phyloP scores from a whole-genome alignment of 148 eudicot species.

The Rhododendron henanense region DNA sequence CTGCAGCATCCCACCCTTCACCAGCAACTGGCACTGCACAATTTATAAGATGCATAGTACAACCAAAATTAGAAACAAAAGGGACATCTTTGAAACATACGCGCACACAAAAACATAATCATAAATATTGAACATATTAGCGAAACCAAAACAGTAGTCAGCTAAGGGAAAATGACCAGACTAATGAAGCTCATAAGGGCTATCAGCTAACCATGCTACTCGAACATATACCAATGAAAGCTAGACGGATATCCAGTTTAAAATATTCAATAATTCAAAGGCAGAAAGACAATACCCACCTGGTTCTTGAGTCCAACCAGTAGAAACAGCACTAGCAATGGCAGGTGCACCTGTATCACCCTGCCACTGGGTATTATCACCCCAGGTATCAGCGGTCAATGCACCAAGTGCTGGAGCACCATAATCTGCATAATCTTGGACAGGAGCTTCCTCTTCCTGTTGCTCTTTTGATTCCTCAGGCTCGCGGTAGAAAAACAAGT shows the following conservation, averaged over 20 bases:
- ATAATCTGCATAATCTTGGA: conserved; percentile 52
- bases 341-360: conserved; percentile 20
- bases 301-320: conserved; percentile 26
- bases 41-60: neutral
- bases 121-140: neutral
- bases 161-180: neutral
- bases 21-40: neutral
- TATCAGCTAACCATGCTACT: neutral
- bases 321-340: neutral
- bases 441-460: conserved; percentile 52
- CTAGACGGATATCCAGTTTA: neutral
- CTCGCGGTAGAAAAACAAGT: conserved; percentile 76
- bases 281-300: neutral
- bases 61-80: neutral
- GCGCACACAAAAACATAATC: neutral
- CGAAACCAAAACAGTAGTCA: neutral
- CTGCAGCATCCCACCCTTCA: conserved; percentile 1
- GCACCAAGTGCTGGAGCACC: conserved; percentile 26
- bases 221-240: neutral
- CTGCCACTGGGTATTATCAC: conserved; percentile 27
- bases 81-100: neutral
- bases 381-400: conserved; percentile 43
- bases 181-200: neutral
- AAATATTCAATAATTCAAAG: neutral
- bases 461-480: conserved; percentile 69